phyloP scores from a whole-genome alignment of 805 yeast species.

The Clavispora asparagi region DNA sequence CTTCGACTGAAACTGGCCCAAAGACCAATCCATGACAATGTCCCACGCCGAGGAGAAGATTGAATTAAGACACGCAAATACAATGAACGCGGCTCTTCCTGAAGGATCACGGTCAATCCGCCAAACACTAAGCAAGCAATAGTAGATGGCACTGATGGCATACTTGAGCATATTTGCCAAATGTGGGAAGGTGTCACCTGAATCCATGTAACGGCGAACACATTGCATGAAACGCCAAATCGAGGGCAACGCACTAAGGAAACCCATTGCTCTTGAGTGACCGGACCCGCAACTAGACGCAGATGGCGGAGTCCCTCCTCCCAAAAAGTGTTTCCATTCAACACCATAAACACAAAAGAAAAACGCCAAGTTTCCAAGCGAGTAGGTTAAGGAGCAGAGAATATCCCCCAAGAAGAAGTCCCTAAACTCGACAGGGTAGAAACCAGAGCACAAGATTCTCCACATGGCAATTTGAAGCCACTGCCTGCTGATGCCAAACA shows the following conservation, averaged over 20 bases:
- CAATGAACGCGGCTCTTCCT: conserved; percentile 57
- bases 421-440: conserved; percentile 91
- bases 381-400: conserved; percentile 80
- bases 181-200: conserved; percentile 96
- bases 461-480: conserved; percentile 74
- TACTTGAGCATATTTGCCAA: conserved; percentile 84
- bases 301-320: conserved; percentile 23
- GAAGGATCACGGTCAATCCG: conserved; percentile 49
- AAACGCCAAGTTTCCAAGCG: conserved; percentile 78
- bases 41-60: conserved; percentile 77
- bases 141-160: conserved; percentile 57
- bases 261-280: conserved; percentile 73
- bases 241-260: conserved; percentile 77
- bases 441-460: conserved; percentile 74
- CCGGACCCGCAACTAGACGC: conserved; percentile 66
- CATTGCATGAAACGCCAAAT: conserved; percentile 92
- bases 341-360: conserved; percentile 78
- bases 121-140: conserved; percentile 70
- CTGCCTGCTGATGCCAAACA: conserved; percentile 58
- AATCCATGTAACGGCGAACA: conserved; percentile 82
- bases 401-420: conserved; percentile 94
- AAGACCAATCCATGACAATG: conserved; percentile 92
- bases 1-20: conserved; percentile 60
- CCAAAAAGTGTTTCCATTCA: conserved; percentile 56
- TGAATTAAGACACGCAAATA: conserved; percentile 72